Evolutionary conservation across 148 eudicot genomes (phyloP).

Genomic region (Rhododendron griersonianum): DNA sequence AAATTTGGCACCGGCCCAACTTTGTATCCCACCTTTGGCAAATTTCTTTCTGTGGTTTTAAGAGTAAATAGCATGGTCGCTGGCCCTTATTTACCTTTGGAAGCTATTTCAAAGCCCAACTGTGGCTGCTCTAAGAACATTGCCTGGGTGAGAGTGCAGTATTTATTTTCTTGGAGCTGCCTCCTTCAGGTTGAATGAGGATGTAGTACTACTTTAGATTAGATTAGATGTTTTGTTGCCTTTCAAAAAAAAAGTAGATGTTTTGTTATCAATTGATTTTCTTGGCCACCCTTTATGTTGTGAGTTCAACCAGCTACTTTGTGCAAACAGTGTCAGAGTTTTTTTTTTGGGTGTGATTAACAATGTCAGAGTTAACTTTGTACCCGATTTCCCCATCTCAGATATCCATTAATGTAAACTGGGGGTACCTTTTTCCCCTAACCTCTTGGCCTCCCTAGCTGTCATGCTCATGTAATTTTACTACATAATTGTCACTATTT

Average conservation of each 20-base stretch:
- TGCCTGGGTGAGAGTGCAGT: not conserved
- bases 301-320: not conserved
- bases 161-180: not conserved
- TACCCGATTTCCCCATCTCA: too few species aligned
- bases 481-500: not conserved
- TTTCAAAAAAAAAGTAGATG: not conserved
- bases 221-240: not conserved
- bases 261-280: not conserved
- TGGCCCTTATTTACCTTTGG: not conserved
- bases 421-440: not conserved
- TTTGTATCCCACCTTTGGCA: not conserved
- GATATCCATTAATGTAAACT: not conserved
- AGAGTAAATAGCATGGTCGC: not conserved
- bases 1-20: not conserved
- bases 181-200: conserved; percentile 2
- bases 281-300: not conserved
- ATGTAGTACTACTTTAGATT: not conserved
- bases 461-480: not conserved
- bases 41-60: not conserved
- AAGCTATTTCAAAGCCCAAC: not conserved
- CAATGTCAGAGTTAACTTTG: too few species aligned
- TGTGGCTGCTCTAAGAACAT: not conserved
- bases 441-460: not conserved
- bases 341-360: too few species aligned
- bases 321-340: not conserved